A percentile compares a stretch with the other conserved stretches of the same genome.
Conservation (phyloP, 257 asterid species). For the Fraxinus americana region DNA sequence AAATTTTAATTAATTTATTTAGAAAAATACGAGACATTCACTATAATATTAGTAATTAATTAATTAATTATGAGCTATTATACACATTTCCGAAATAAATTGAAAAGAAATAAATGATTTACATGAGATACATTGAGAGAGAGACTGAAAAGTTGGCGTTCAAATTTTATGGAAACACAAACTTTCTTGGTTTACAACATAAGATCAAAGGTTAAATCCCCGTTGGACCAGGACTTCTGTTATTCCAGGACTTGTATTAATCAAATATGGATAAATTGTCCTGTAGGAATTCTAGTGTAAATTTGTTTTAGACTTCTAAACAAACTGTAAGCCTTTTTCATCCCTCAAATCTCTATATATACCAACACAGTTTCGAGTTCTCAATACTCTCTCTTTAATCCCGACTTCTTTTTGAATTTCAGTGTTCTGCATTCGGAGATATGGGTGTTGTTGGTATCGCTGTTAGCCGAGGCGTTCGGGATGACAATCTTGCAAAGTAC, state of each 20-base stretch:
- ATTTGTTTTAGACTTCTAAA: background rate
- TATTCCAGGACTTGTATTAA: background rate
- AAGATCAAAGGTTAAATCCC: background rate
- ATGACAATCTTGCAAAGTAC: background rate
- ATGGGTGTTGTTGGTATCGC: background rate
- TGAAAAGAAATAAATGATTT: too few relatives aligned
- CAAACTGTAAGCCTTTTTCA: slow-evolving; percentile 31
- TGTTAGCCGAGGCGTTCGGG: background rate
- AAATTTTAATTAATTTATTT: too few relatives aligned
- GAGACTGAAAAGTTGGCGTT: too few relatives aligned
- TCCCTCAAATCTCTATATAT: slow-evolving; percentile 31
- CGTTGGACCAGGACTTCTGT: background rate
- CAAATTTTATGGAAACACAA: too few relatives aligned
- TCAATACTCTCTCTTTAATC: background rate
- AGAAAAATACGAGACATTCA: too few relatives aligned
- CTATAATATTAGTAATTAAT: too few relatives aligned
- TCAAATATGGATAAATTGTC: too few relatives aligned
- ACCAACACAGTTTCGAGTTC: background rate
- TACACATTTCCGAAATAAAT: too few relatives aligned
- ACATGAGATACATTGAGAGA: too few relatives aligned
- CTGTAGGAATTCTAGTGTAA: background rate
- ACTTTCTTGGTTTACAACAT: too few relatives aligned
- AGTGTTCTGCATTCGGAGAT: background rate
- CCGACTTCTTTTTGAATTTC: background rate
- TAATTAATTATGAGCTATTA: too few relatives aligned